Base-by-base conservation (phyloP, 345 rosid species). In the Punica granatum region DNA sequence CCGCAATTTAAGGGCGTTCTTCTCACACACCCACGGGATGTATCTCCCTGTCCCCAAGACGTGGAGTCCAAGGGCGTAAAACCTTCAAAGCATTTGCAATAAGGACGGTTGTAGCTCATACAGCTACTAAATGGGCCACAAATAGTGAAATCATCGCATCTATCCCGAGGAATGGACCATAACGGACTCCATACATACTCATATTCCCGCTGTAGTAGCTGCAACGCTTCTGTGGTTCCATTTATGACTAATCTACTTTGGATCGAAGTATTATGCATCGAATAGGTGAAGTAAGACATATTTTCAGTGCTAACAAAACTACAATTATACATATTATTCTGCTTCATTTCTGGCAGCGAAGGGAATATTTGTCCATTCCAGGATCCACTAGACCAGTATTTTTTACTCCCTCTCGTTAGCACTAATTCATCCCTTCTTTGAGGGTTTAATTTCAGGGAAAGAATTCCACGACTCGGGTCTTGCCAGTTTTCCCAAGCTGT, bases 101-200 rank as follows among this genome's bases (percentile, higher is more conserved):
- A 33, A 28, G 65, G 67, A 5, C 9, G 7, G 0, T 42, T 67
- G 3, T 59, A n/a, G 10, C 51, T 4, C 18, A 16, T 72, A 6
- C 84, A 78, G 1, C 37, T 41, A 2, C 82, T 79, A 65, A 69
- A 70, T 0, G 80, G 49, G 16, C 85, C 85, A 41, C 85, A 81
- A 16, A 28, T 63, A 2, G 6, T 3, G 44, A 15, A 81, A 4
- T 41, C 2, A 66, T 81, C 74, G 49, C 85, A 81, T 21, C 6
- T 31, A 23, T 59, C 73, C 49, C 56, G 58, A 0, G 85, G 85
- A 10, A 71, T 66, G 26, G 21, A 12, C 79, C 80, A 78, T 12
- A 73, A 66, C 30, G 43, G 1, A 9, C 0, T 34, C 84, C 84
- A 81, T 0, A 0, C 0, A 12, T 43, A 0, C 0, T 1, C 2